These are phyloP conservation scores for Salix brachista DNA, from an alignment of 345 rosid genomes.

Conservation along the genomic window DNA sequence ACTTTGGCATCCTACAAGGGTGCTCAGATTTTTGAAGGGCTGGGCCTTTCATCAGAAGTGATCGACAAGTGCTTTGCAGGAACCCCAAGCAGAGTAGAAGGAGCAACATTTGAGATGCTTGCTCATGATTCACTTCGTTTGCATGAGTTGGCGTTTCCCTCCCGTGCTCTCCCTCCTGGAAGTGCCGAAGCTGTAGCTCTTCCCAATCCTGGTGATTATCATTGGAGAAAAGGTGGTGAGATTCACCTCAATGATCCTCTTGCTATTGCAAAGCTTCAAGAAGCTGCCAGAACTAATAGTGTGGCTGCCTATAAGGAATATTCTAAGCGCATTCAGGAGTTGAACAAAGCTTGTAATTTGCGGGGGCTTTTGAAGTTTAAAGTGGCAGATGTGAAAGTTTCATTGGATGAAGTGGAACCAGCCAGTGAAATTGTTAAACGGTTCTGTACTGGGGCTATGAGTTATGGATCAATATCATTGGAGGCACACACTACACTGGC, in stretches of 20 bases:
- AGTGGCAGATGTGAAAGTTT: conserved; percentile 54
- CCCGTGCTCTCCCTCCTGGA: conserved; percentile 65
- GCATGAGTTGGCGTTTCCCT: conserved; percentile 92
- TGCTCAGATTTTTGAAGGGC: conserved; percentile 98
- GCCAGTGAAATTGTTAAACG: conserved; percentile 98
- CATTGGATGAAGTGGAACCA: conserved; percentile 85
- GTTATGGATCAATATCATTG: conserved; percentile 95
- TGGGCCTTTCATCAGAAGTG: conserved; percentile 96
- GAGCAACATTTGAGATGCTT: conserved; percentile 98
- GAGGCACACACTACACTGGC: conserved; percentile 94
- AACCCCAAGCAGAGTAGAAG: conserved; percentile 98
- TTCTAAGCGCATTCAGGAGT: conserved; percentile 79
- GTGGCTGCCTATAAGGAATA: conserved; percentile 95
- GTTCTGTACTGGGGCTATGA: conserved; percentile 99
- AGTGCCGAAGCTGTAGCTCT: conserved; percentile 96
- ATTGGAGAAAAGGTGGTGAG: conserved; percentile 98
- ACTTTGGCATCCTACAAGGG: conserved; percentile 98
- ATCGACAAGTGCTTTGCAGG: conserved; percentile 96
- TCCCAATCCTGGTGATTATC: conserved; percentile 94
- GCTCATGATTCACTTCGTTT: conserved; percentile 76
- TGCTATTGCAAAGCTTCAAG: conserved; percentile 92
- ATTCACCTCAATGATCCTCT: conserved; percentile 97
- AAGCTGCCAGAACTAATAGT: conserved; percentile 85
- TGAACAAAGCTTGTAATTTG: conserved; percentile 86
- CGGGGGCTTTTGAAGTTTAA: conserved; percentile 92